phyloP scores from a whole-genome alignment of 2,329 filamentous ascomycete genomes.

The Diaporthe nobilis region DNA sequence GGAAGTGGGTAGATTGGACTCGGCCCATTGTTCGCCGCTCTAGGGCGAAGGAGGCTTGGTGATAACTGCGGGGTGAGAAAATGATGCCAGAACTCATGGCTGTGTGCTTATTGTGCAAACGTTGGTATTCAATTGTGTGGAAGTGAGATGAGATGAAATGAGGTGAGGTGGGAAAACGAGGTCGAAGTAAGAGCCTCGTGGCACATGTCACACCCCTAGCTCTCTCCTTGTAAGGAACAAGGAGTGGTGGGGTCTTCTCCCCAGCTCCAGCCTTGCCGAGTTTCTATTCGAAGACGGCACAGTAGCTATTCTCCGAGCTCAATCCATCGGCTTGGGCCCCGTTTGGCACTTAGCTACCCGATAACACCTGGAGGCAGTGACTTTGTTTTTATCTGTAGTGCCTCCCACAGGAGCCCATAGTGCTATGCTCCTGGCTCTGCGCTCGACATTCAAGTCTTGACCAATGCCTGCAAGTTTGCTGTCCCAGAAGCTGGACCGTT shows the following conservation, averaged over 20 bases:
- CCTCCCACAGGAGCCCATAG: neutral
- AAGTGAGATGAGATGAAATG: slow-evolving; percentile 8
- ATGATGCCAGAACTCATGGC: slow-evolving; percentile 27
- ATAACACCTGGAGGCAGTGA: neutral
- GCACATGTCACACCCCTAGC: slow-evolving; percentile 19
- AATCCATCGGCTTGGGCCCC: neutral
- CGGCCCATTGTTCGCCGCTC: slow-evolving; percentile 17
- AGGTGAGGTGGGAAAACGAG: neutral
- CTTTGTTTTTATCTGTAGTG: neutral
- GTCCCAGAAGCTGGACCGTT: neutral
- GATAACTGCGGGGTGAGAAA: neutral
- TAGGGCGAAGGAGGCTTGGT: neutral
- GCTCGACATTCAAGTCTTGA: neutral
- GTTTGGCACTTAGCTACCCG: neutral
- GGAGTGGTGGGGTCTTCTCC: slow-evolving; percentile 13
- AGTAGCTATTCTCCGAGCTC: slow-evolving; percentile 22
- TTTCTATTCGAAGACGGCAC: neutral
- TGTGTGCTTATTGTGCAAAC: neutral
- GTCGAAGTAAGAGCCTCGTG: slow-evolving; percentile 6
- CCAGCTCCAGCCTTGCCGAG: slow-evolving; percentile 23
- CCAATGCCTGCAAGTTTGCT: neutral
- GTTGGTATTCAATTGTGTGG: neutral
- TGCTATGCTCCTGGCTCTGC: neutral
- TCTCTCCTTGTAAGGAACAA: neutral
- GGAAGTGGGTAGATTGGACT: neutral